Conservation (phyloP, 805 yeast genomes). For the Wickerhamomyces pijperi region DNA sequence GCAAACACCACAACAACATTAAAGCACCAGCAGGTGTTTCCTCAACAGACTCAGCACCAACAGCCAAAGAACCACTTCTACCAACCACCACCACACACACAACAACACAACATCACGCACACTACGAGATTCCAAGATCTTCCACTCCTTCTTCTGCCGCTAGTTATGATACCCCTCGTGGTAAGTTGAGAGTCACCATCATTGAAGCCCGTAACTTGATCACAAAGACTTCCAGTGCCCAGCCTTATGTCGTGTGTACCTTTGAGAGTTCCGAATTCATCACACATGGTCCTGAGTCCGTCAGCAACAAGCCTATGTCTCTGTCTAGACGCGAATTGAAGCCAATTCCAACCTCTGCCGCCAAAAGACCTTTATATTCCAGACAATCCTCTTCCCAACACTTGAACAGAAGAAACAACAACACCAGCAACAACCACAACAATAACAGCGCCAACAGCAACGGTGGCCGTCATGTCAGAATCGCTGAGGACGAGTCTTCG, state of each 20-base stretch:
- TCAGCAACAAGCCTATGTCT: constrained; percentile 17
- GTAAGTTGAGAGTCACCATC: constrained; percentile 72
- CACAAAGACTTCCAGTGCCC: constrained; percentile 42
- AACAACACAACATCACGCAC: constrained; percentile 4
- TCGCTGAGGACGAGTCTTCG: constrained; percentile 1
- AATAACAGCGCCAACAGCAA: no score
- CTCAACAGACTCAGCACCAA: constrained; percentile 3
- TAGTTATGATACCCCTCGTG: constrained; percentile 46
- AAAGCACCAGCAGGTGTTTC: constrained; percentile 1
- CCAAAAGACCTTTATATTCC: constrained; percentile 28
- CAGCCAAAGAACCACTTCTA: not conserved
- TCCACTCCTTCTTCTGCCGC: constrained; percentile 12
- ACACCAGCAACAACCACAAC: no score
- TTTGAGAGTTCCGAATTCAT: constrained; percentile 88
- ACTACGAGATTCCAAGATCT: constrained; percentile 7
- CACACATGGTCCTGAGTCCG: constrained; percentile 59
- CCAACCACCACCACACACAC: not conserved
- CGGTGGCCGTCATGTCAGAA: constrained; percentile 1
- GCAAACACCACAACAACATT: constrained; percentile 11
- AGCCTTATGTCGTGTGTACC: constrained; percentile 85
- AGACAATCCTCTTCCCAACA: constrained; percentile 33
- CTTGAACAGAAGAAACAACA: constrained; percentile 19
- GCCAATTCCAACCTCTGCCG: constrained; percentile 12
- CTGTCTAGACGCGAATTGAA: constrained; percentile 5
- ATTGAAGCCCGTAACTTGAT: constrained; percentile 67